Conservation (phyloP, 31 red algal species). For the Endocladia muricata region DNA sequence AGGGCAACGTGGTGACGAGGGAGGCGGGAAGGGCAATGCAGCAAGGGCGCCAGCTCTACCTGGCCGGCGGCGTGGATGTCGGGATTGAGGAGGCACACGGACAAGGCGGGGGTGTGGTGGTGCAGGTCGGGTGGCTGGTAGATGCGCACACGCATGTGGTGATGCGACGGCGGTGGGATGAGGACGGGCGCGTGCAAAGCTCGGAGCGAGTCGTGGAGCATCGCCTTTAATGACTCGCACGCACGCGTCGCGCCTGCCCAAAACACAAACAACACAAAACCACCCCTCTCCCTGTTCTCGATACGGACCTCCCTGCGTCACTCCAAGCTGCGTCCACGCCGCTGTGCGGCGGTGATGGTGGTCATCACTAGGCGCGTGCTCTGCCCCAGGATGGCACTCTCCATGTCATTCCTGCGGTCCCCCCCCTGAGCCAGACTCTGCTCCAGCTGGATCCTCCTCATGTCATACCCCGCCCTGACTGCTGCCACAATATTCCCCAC, state of each 20-base stretch:
- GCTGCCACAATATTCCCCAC: slow-evolving; percentile 11
- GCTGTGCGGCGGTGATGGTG: not conserved
- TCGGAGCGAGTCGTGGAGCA: slow-evolving; percentile 21
- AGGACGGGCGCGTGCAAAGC: slow-evolving; percentile 7
- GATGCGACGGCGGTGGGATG: slow-evolving; percentile 10
- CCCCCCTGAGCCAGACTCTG: slow-evolving; percentile 7
- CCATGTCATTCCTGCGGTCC: not conserved
- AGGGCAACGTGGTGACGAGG: not conserved
- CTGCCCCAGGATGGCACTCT: slow-evolving; percentile 19
- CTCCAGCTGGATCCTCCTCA: slow-evolving; percentile 31
- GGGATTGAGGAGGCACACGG: not conserved
- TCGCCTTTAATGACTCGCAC: not conserved
- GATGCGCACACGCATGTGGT: slow-evolving; percentile 13
- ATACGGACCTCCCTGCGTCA: not conserved
- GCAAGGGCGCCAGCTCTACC: slow-evolving; percentile 1
- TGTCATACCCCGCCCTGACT: slow-evolving; percentile 11
- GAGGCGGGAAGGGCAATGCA: not conserved
- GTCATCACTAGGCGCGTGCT: slow-evolving; percentile 2
- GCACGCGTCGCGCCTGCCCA: not conserved
- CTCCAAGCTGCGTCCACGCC: no score
- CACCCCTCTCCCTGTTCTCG: not conserved
- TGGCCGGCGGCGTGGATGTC: slow-evolving; percentile 28
- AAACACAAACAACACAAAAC: not conserved
- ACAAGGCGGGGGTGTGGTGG: slow-evolving; percentile 10
- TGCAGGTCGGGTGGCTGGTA: slow-evolving; percentile 39